Evolutionary conservation across 1,284 basidiomycete genomes (phyloP), one percentile per base, ranked within the genome.

Genomic region (Cutaneotrichosporon dermatis): DNA sequence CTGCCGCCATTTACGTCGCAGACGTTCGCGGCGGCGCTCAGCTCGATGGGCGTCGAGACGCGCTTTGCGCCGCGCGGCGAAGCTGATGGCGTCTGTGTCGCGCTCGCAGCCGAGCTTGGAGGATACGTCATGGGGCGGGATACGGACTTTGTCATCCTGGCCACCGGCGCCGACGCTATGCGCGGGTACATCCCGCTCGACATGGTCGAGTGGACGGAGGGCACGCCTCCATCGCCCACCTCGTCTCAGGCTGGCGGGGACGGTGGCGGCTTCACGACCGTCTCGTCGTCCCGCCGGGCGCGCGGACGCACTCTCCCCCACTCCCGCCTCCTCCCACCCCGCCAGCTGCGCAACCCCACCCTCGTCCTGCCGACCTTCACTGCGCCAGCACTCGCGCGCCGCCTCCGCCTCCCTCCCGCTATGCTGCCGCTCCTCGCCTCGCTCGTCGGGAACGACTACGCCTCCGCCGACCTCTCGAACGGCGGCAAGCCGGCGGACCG

Each of bases 361-460:
- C 66, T 82, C 43, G 74, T 75, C 8, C 81, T 87, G 55, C 80
- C 82, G 1, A 80, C 84, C 10, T 91, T 87, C 70, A 83, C 82
- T 15, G 88, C 90, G 0, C 70, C 80, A 2, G 70, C 77, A 0
- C 82, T 93, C 15, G 87, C 90, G 2, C 74, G 80, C 1, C 83
- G 88, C 60, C 77, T 94, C 2, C 81, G 85, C 40, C 76, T 93
- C 4, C 87, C 90, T 0, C 77, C 84, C 0, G 82, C 85, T 0
- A 82, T 91, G 52, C 83, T 95, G 16, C 90, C 92, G 1, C 82
- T 95, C 9, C 80, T 95, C n/a, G 90, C 87, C 9, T 86, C 90
- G 2, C 79, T 95, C 2, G 83, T 90, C 9, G 92, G 92, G 36
- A 94, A 93, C 72, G 92, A 95, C 74, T 91, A 87, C 69, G 82